Evolutionary conservation across 768 basidiomycete genomes (phyloP).

Genomic region (Agaricus sinodeliciosus): DNA sequence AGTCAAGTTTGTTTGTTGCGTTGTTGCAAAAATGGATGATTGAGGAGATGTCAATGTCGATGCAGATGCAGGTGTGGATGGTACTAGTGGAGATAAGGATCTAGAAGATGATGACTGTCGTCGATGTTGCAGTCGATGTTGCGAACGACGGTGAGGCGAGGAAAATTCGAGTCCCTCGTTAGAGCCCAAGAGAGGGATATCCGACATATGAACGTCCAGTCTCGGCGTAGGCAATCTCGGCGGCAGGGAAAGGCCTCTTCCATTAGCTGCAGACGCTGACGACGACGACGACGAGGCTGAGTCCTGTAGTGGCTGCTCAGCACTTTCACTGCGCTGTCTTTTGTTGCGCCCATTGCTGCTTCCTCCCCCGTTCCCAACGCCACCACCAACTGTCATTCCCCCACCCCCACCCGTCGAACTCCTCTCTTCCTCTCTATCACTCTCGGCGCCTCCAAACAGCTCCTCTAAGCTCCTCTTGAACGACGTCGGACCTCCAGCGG

Average conservation of each 20-base stretch:
- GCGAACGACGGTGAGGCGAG: too few species aligned
- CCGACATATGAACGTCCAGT: conserved; percentile 10
- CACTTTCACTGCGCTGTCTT: conserved; percentile 2
- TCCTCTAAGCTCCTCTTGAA: conserved; percentile 10
- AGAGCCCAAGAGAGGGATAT: conserved; percentile 6
- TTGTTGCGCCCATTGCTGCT: conserved; percentile 1
- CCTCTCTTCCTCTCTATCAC: not conserved
- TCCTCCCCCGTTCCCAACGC: not conserved
- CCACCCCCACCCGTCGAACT: not conserved
- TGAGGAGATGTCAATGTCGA: not conserved
- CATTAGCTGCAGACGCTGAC: not conserved
- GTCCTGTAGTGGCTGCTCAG: not conserved
- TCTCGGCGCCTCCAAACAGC: conserved; percentile 6
- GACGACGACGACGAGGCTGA: not conserved
- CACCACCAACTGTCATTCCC: not conserved
- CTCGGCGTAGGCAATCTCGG: conserved; percentile 7
- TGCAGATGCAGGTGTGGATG: not conserved
- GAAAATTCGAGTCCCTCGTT: not conserved
- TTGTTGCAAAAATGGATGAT: not conserved
- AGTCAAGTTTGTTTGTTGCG: not conserved
- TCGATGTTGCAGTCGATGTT: not conserved
- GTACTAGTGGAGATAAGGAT: not conserved
- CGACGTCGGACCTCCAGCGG: not conserved
- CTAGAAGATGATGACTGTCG: not conserved
- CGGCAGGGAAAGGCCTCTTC: not conserved